Conservation (phyloP, 176 grass and related monocot genomes). For the Panicum miliaceum region DNA sequence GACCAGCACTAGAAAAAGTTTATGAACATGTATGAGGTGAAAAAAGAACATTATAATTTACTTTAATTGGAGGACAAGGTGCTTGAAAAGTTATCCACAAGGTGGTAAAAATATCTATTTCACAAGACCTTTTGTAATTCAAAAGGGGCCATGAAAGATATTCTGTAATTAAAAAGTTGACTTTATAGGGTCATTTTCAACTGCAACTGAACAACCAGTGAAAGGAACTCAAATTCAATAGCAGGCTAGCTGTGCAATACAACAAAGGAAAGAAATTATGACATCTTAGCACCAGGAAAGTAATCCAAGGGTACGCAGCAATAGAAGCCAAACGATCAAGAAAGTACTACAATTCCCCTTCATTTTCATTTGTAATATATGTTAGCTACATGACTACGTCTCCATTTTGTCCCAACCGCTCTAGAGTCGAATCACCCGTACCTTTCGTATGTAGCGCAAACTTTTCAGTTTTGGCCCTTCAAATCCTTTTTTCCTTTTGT, state of each 20-base stretch:
- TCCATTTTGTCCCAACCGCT: background rate
- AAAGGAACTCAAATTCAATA: background rate
- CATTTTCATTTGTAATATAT: background rate
- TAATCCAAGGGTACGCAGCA: background rate
- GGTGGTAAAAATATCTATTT: background rate
- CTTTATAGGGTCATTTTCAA: background rate
- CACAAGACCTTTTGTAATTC: background rate
- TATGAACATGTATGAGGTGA: background rate
- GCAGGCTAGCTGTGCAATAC: background rate
- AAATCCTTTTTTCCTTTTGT: no score
- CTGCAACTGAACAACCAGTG: background rate
- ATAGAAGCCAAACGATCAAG: background rate
- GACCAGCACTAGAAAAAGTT: background rate
- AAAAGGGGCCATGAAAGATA: background rate
- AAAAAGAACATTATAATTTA: background rate
- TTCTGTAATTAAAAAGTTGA: background rate
- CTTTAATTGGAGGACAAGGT: background rate
- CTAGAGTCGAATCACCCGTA: no score
- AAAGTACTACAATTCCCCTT: background rate
- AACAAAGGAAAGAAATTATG: background rate
- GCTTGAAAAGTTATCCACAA: background rate
- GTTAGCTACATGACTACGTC: background rate
- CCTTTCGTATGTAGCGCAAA: no score
- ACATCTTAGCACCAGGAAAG: background rate
- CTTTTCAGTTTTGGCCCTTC: no score